phyloP scores from a whole-genome alignment of 192 early-diverging fungal genomes.

The Coemansia nantahalensis region DNA sequence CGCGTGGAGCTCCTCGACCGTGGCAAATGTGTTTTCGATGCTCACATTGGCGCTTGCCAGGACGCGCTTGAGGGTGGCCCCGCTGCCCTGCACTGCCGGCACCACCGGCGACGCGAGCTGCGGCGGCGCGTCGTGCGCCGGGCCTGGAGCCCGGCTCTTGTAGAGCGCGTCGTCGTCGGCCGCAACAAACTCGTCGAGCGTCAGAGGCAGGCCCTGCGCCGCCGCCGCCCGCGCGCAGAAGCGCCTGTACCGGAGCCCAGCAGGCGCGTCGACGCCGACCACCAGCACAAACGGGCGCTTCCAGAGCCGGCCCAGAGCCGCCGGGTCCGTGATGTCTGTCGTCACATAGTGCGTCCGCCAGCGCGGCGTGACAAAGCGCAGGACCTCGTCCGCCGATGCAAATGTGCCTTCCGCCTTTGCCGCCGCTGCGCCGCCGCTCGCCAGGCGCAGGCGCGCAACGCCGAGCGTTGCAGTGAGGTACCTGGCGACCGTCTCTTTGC shows the following conservation, averaged over 20 bases:
- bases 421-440: not conserved
- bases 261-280: conserved; percentile 81
- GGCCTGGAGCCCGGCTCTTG: conserved; percentile 10
- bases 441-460: conserved; percentile 23
- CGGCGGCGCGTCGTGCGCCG: not conserved
- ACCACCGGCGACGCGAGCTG: conserved; percentile 21
- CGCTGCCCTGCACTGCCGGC: conserved; percentile 6
- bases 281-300: conserved; percentile 79
- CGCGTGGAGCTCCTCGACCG: conserved; percentile 33
- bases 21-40: conserved; percentile 59
- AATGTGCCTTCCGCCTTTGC: conserved; percentile 41
- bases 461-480: conserved; percentile 15
- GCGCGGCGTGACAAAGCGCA: conserved; percentile 66
- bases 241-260: conserved; percentile 64
- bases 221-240: conserved; percentile 40
- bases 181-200: conserved; percentile 61
- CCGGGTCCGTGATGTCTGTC: conserved; percentile 55
- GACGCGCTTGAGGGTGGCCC: conserved; percentile 17
- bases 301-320: conserved; percentile 59
- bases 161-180: conserved; percentile 57
- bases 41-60: conserved; percentile 57
- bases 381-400: conserved; percentile 55
- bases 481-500: conserved; percentile 41
- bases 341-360: conserved; percentile 78
- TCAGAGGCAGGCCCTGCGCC: conserved; percentile 2